Evolutionary conservation across 176 grass and related monocot species (phyloP).

Genomic region (Oryza officinalis): DNA sequence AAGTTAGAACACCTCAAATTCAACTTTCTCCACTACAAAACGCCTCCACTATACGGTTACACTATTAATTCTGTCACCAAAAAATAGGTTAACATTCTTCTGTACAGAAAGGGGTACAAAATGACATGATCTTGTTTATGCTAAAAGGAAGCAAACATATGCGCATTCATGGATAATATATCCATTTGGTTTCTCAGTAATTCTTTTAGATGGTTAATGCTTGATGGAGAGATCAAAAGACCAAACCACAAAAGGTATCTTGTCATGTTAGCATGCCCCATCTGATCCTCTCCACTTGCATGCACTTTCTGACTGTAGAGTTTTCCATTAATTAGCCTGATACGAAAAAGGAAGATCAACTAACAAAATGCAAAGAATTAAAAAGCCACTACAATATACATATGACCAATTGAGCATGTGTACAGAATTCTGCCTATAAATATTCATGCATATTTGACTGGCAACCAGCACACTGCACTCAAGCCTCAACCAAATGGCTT

Average conservation of each 20-base stretch:
- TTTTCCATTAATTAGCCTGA: constrained; percentile 10
- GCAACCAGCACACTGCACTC: neutral
- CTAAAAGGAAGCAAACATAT: neutral
- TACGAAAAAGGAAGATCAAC: neutral
- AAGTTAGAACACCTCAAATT: neutral
- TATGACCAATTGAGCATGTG: neutral
- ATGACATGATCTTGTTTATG: neutral
- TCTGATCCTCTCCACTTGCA: neutral
- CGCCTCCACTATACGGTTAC: neutral
- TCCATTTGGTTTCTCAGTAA: neutral
- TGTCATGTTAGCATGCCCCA: neutral
- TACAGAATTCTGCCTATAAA: constrained; percentile 44
- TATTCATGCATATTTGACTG: constrained; percentile 18
- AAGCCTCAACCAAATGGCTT: constrained; percentile 19
- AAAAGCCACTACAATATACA: neutral
- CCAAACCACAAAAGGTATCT: constrained; percentile 8
- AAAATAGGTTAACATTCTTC: neutral
- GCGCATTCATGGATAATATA: neutral
- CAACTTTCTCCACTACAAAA: neutral
- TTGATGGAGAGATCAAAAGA: neutral
- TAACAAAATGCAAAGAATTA: constrained; percentile 17
- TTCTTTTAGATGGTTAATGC: neutral
- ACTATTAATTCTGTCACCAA: neutral
- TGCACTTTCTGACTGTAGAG: neutral
- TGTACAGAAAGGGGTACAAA: neutral